Base-by-base conservation (phyloP, 306 rosid species). In the Castanospermum australe region DNA sequence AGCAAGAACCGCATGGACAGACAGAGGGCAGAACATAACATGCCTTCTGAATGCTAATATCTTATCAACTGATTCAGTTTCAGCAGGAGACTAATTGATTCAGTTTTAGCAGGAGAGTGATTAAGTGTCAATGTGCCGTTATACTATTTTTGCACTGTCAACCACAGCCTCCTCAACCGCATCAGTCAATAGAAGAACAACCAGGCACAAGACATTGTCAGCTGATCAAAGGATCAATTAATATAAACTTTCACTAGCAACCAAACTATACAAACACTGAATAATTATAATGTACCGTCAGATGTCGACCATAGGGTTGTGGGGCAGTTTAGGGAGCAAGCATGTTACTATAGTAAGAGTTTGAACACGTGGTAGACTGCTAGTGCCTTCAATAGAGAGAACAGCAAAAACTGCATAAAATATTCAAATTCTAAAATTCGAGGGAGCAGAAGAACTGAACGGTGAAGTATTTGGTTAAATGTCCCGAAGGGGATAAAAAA, bases 151-250 rank as follows among this genome's bases (percentile, higher is more conserved):
- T 28, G 32, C 32, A 28, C 2, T 28, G 32, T 1, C 1, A 28
- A 28, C 1, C 32, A 28, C 32, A 28, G 32, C 32, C 32, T 28
- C 33, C 33, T 65, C 81, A 77, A 22, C 81, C 36, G 67, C 74
- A 51, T 77, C 36, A 65, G n/a, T 77, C 74, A 77, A 77, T 42
- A 15, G 17, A 76, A 14, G 42, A 76, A 50, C 65, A 76, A 35
- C 52, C 28, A 76, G 42, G 48, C 7, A 48, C 50, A 76, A 71
- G 1, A 22, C 50, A 64, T 21, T 35, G 73, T 75, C 56, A 75
- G 48, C 15, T 42, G 36, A 30, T 76, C 17, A 63, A 63, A 63
- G 52, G 36, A 63, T 48, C 64, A 76, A 32, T 21, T 14, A 50
- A 54, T 52, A 15, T 21, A 28, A 66, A 35, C 44, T 24, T 65